Evolutionary conservation across 129 eudicot species (phyloP).

Genomic region (Centrapalus pauciflorus): DNA sequence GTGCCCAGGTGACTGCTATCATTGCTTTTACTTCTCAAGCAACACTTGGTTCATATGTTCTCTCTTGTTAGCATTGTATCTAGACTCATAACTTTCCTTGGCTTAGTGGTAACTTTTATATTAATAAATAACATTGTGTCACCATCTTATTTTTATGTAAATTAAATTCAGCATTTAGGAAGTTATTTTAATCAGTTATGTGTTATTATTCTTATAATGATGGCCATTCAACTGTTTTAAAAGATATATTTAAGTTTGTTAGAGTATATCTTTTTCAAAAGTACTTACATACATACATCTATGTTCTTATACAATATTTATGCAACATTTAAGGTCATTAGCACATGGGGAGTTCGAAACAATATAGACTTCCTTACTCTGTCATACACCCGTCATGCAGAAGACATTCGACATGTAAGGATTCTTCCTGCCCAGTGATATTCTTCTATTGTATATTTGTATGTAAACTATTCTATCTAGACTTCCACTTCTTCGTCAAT

Average conservation of each 20-base stretch:
- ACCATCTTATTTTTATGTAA: background rate
- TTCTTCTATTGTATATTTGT: background rate
- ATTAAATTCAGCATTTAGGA: conserved; percentile 10
- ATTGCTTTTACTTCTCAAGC: background rate
- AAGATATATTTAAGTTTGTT: background rate
- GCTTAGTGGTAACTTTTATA: background rate
- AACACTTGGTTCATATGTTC: background rate
- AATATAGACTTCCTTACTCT: conserved; percentile 78
- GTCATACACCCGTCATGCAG: conserved; percentile 69
- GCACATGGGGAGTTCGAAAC: conserved; percentile 81
- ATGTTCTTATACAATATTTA: conserved; percentile 10
- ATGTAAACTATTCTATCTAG: background rate
- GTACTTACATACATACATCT: background rate
- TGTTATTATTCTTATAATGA: background rate
- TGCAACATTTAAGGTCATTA: conserved; percentile 42
- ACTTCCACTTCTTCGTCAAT: background rate
- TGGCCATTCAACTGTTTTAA: conserved; percentile 1
- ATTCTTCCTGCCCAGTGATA: background rate
- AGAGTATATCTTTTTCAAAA: background rate
- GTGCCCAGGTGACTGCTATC: background rate
- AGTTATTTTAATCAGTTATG: background rate
- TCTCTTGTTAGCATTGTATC: background rate
- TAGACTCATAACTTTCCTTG: background rate
- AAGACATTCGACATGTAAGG: conserved; percentile 75
- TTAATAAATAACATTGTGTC: background rate